phyloP scores from a whole-genome alignment of 2,329 filamentous ascomycete species.

The Ascochyta fabae region DNA sequence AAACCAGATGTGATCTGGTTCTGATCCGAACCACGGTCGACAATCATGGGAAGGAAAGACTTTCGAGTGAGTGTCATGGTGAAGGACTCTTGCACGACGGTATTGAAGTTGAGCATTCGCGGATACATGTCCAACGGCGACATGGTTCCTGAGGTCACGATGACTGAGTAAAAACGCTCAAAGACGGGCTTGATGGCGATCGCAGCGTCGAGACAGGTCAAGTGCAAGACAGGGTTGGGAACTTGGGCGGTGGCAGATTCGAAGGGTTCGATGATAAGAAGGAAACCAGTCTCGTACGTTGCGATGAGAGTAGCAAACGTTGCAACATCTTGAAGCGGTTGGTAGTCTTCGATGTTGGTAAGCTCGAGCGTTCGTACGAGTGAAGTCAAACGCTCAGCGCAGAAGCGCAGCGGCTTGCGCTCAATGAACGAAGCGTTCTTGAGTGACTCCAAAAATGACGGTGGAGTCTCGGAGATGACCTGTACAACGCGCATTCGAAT shows the following conservation, averaged over 20 bases:
- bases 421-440: conserved; percentile 98
- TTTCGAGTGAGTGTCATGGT: conserved; percentile 91
- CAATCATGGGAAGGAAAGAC: conserved; percentile 98
- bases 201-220: conserved; percentile 94
- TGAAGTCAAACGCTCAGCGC: conserved; percentile 91
- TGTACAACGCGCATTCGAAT: conserved; percentile 98
- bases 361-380: conserved; percentile 93
- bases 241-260: conserved; percentile 96
- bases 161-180: conserved; percentile 95
- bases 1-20: conserved; percentile 92
- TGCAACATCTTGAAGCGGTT: conserved; percentile 94
- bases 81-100: conserved; percentile 96
- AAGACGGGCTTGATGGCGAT: conserved; percentile 99
- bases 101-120: conserved; percentile 93
- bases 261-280: conserved; percentile 95
- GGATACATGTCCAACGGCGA: conserved; percentile 99
- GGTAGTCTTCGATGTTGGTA: conserved; percentile 97
- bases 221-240: conserved; percentile 95
- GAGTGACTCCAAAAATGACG: conserved; percentile 89
- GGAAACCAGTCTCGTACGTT: conserved; percentile 95
- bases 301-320: conserved; percentile 96
- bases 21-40: conserved; percentile 93
- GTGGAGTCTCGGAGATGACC: conserved; percentile 95
- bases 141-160: conserved; percentile 97
- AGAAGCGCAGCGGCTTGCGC: conserved; percentile 92